Percentiles rank a stretch among this genome's conserved stretches.
phyloP scores from a whole-genome alignment of 2,329 filamentous ascomycete genomes.

The Colletotrichum sp. region DNA sequence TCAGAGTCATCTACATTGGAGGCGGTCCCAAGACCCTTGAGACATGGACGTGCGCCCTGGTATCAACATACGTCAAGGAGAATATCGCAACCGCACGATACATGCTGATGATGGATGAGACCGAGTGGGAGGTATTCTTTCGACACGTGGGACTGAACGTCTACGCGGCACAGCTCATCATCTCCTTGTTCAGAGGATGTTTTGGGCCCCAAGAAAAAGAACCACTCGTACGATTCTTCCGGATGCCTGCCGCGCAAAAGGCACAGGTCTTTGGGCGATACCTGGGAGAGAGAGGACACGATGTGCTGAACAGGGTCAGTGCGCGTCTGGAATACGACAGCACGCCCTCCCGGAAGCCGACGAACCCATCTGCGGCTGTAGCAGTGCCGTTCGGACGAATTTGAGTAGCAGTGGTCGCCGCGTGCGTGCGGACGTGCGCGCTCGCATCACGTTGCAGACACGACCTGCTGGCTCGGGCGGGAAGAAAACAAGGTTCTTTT shows the following conservation, averaged over 20 bases:
- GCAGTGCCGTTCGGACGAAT: constrained; percentile 5
- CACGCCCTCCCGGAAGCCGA: background rate
- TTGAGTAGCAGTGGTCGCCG: background rate
- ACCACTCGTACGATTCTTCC: constrained; percentile 36
- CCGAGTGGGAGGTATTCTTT: constrained; percentile 43
- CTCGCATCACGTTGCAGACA: background rate
- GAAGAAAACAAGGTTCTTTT: background rate
- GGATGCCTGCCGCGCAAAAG: constrained; percentile 31
- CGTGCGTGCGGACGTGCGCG: background rate
- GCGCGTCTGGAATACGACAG: background rate
- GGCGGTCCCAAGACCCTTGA: constrained; percentile 56
- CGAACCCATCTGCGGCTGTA: background rate
- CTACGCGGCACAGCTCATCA: constrained; percentile 38
- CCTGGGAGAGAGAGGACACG: constrained; percentile 15
- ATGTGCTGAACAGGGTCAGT: constrained; percentile 6
- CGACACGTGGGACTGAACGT: constrained; percentile 41
- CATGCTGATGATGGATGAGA: constrained; percentile 43
- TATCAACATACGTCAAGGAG: constrained; percentile 48
- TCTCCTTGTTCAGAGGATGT: constrained; percentile 28
- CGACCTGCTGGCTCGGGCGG: constrained; percentile 7
- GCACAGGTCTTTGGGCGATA: constrained; percentile 27
- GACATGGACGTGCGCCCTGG: constrained; percentile 58
- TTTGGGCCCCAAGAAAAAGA: constrained; percentile 21
- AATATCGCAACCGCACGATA: constrained; percentile 29
- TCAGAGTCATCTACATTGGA: constrained; percentile 51